Base-by-base conservation (phyloP, 2,329 filamentous ascomycete species). In the Neurospora sp. region DNA sequence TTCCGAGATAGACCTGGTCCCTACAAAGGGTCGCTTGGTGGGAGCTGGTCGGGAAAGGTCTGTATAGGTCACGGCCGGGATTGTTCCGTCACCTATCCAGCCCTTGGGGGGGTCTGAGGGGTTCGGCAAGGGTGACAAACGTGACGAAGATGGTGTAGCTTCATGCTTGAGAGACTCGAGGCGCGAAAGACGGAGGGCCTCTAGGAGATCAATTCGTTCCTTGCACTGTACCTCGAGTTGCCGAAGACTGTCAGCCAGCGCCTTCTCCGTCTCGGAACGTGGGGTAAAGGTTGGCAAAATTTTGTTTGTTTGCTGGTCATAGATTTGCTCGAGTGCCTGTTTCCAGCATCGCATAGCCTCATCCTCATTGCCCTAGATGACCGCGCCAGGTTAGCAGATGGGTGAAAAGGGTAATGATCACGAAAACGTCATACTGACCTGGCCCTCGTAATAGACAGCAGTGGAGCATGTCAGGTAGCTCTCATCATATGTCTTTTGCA, bases 401-500 rank as follows among this genome's bases (percentile, higher is more conserved):
- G 57, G 15, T 28, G n/a, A n/a, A 33, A 37, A n/a, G 37, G 11
- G 6, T 6, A 46, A 66, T 57, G n/a, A 17, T 23, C 36, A n/a
- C 10, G 43, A 33, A 68, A 62, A 62, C 40, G 39, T 67, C 39
- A 36, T 40, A 74, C 75, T 69, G 82, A 96, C 93, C 88, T 96
- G 91, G 79, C 91, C 89, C 82, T 99, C 96, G 80, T 97, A 97
- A 82, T 97, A 97, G 68, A 97, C 92, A 46, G 95, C 95, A 1
- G 94, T 98, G 15, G 94, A 97, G 81, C 94, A 97, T 78, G 91
- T 93, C 76, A 97, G 83, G 82, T 97, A 97, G 80, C 92, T 94
- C 80, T 98, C 93, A 83, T 98, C 95, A 82, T 98, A 98, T 69
- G 93, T 97, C 86, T 97, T 97, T 83, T 98, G 95, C 80, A 97